These are phyloP conservation scores for Apostasia ramifera DNA, from an alignment of 106 monocot genomes.

Conservation along the genomic window DNA sequence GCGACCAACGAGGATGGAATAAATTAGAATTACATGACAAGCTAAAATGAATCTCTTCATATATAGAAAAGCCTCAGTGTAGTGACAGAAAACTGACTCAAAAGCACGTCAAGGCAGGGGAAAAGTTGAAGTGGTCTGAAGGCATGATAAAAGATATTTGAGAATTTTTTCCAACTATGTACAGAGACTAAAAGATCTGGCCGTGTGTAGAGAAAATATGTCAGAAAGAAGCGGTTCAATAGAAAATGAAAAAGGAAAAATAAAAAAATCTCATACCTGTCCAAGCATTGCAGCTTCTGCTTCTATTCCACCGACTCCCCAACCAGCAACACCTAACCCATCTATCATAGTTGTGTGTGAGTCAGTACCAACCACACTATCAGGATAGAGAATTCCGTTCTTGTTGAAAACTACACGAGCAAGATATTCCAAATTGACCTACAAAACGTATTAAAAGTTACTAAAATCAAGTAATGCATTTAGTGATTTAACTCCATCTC, in stretches of 20 bases:
- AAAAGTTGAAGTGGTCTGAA: too few species aligned
- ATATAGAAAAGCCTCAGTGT: too few species aligned
- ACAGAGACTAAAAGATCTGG: too few species aligned
- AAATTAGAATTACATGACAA: too few species aligned
- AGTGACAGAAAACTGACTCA: too few species aligned
- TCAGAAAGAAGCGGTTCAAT: neutral
- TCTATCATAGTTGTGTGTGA: conserved; percentile 99
- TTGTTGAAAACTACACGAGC: conserved; percentile 86
- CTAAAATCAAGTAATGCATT: neutral
- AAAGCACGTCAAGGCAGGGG: too few species aligned
- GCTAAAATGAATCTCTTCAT: too few species aligned
- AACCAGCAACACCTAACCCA: conserved; percentile 78
- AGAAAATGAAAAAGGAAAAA: neutral
- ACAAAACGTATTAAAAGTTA: conserved; percentile 1
- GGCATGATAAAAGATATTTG: too few species aligned
- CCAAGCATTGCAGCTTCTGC: conserved; percentile 97
- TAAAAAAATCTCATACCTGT: conserved; percentile 35
- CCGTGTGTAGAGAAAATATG: neutral
- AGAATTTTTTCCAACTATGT: too few species aligned
- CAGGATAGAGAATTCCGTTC: conserved; percentile 74
- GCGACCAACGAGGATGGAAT: too few species aligned
- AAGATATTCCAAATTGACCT: conserved; percentile 92
- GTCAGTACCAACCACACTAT: conserved; percentile 92
- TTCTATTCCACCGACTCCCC: conserved; percentile 98
- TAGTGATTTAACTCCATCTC: neutral